Percentiles rank a stretch among this genome's conserved stretches.
Evolutionary conservation across 306 rosid species (phyloP).

Genomic region (Hippophae tibetana): DNA sequence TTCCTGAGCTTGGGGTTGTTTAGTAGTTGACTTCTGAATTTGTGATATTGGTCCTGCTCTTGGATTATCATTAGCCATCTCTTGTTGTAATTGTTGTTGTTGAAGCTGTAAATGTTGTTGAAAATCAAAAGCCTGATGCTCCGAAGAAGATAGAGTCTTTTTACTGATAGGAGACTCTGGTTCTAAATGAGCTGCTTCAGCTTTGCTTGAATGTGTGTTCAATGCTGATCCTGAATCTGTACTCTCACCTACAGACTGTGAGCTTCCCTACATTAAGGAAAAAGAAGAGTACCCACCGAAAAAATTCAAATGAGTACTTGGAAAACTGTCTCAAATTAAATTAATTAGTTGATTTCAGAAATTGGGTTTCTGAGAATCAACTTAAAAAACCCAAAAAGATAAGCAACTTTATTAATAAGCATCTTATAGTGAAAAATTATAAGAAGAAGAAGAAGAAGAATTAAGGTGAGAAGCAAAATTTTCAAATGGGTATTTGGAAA

Average conservation of each 20-base stretch:
- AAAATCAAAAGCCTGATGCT: conserved; percentile 45
- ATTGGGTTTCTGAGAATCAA: too few relatives aligned
- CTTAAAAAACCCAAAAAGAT: too few relatives aligned
- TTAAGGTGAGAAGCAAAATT: not conserved
- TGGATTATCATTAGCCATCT: conserved; percentile 36
- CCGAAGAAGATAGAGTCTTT: conserved; percentile 57
- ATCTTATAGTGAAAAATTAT: too few relatives aligned
- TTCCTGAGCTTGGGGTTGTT: conserved; percentile 33
- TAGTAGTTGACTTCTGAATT: conserved; percentile 45
- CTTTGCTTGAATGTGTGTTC: conserved; percentile 50
- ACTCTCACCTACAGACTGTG: conserved; percentile 85
- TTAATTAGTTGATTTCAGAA: too few relatives aligned
- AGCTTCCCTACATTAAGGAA: conserved; percentile 41
- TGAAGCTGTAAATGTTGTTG: conserved; percentile 30
- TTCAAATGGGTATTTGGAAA: conserved; percentile 4
- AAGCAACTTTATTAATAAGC: too few relatives aligned
- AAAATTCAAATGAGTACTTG: not conserved
- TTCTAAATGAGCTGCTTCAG: conserved; percentile 45
- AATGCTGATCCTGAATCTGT: conserved; percentile 80
- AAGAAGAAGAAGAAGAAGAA: too few relatives aligned
- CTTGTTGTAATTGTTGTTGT: conserved; percentile 26
- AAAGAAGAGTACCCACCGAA: conserved; percentile 7
- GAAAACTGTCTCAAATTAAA: not conserved
- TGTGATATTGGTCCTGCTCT: conserved; percentile 30
- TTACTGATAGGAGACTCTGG: conserved; percentile 67